These are phyloP conservation scores for Populus hybrid DNA, from an alignment of 441 rosid genomes.

Conservation along the genomic window DNA sequence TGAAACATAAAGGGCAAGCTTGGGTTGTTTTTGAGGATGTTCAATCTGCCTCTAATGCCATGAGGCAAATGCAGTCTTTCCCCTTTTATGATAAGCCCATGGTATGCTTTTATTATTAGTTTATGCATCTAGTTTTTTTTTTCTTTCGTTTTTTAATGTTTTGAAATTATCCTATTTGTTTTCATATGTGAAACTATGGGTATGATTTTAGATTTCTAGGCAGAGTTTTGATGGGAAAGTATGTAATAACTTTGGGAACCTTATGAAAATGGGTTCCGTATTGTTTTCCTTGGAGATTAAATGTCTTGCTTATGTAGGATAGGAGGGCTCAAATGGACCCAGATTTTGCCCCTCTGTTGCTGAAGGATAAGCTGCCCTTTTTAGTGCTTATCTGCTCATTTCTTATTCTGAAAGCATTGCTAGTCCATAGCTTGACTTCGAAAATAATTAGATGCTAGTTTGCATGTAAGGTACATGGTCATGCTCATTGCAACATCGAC, in stretches of 20 bases:
- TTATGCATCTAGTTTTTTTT: no score
- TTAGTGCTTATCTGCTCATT: background rate
- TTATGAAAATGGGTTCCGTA: background rate
- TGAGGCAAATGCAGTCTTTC: conserved; percentile 82
- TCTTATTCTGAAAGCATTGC: background rate
- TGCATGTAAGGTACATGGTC: background rate
- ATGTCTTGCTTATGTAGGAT: background rate
- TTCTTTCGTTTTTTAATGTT: background rate
- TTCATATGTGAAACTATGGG: background rate
- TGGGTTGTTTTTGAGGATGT: conserved; percentile 90
- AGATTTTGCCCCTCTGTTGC: background rate
- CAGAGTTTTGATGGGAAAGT: background rate
- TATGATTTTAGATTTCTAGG: background rate
- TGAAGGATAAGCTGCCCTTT: background rate
- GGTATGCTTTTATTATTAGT: conserved; percentile 31
- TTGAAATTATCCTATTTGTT: background rate
- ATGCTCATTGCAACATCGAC: background rate
- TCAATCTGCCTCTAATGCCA: conserved; percentile 65
- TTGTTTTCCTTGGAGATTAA: background rate
- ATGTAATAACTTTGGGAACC: background rate
- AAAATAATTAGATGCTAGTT: background rate
- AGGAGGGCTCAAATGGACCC: background rate
- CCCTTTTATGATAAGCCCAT: conserved; percentile 90
- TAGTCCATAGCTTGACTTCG: background rate
- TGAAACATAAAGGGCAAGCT: conserved; percentile 98